phyloP scores from a whole-genome alignment of 768 basidiomycete genomes.

The Leccinum pellstonianum region DNA sequence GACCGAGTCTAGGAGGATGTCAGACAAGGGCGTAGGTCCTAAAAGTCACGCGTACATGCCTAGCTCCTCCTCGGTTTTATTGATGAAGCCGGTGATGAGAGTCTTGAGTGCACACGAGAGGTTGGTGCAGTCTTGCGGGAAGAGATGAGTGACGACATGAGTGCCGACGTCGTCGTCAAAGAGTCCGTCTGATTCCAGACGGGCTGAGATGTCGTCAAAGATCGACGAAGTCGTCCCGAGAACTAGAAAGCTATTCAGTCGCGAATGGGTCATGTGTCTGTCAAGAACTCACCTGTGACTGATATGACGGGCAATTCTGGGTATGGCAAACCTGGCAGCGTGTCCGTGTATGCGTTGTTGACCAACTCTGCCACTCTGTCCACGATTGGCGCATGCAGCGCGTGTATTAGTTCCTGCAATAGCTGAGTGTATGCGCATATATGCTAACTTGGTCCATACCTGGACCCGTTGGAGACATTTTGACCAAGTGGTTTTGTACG shows the following conservation, averaged over 20 bases:
- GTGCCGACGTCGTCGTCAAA: conserved; percentile 17
- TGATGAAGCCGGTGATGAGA: conserved; percentile 53
- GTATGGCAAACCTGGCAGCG: conserved; percentile 56
- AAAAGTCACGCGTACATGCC: conserved; percentile 26
- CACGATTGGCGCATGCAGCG: conserved; percentile 50
- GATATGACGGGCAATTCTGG: conserved; percentile 59
- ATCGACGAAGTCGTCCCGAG: conserved; percentile 46
- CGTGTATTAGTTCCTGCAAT: conserved; percentile 43
- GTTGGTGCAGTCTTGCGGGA: conserved; percentile 57
- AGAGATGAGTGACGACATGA: conserved; percentile 47
- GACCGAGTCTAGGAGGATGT: conserved; percentile 28
- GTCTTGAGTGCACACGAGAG: conserved; percentile 52
- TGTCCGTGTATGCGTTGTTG: conserved; percentile 41
- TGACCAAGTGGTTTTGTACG: conserved; percentile 57
- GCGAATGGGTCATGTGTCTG: neutral
- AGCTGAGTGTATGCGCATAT: conserved; percentile 1
- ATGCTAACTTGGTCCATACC: conserved; percentile 36
- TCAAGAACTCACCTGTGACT: conserved; percentile 46
- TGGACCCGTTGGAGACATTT: conserved; percentile 57
- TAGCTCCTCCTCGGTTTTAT: conserved; percentile 33
- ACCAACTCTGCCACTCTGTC: conserved; percentile 45
- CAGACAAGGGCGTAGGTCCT: neutral
- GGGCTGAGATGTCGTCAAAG: conserved; percentile 42
- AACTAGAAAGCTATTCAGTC: conserved; percentile 31
- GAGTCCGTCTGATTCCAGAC: conserved; percentile 34